These are phyloP conservation scores for Globisporangium okanoganense DNA, from an alignment of 352 stramenopile species.

Conservation along the genomic window DNA sequence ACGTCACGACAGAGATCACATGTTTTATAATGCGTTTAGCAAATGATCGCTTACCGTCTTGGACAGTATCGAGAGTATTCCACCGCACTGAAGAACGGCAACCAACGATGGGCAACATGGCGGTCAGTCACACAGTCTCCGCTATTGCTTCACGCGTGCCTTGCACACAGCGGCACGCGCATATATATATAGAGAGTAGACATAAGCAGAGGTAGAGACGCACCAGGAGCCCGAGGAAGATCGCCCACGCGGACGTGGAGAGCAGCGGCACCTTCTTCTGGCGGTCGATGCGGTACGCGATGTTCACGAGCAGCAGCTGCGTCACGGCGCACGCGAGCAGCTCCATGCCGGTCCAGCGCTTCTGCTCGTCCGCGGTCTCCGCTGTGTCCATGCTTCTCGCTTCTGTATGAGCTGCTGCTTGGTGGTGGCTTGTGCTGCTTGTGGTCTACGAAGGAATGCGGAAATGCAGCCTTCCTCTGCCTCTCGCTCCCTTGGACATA, in stretches of 20 bases:
- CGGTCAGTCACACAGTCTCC: background rate
- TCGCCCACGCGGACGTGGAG: constrained; percentile 49
- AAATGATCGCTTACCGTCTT: constrained; percentile 9
- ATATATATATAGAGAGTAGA: background rate
- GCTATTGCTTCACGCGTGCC: too few species aligned
- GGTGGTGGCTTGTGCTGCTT: background rate
- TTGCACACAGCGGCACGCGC: background rate
- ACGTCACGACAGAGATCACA: too few species aligned
- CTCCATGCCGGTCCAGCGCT: constrained; percentile 38
- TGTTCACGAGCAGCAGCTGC: constrained; percentile 47
- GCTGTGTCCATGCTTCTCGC: background rate
- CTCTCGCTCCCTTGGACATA: background rate
- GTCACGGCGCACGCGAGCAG: constrained; percentile 43
- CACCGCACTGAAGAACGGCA: constrained; percentile 21
- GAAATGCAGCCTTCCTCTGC: too few species aligned
- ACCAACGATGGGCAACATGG: too few species aligned
- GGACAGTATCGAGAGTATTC: constrained; percentile 25
- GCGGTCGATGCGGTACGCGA: constrained; percentile 54
- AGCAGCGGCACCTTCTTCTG: constrained; percentile 30
- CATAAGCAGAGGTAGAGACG: background rate
- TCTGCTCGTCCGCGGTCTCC: constrained; percentile 14
- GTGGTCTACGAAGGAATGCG: too few species aligned
- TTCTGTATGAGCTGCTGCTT: background rate
- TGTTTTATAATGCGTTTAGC: background rate
- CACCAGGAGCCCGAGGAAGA: constrained; percentile 45